Evolutionary conservation across 306 rosid species (phyloP), one percentile per base, ranked within the genome.

Genomic region (Canavalia ensiformis): DNA sequence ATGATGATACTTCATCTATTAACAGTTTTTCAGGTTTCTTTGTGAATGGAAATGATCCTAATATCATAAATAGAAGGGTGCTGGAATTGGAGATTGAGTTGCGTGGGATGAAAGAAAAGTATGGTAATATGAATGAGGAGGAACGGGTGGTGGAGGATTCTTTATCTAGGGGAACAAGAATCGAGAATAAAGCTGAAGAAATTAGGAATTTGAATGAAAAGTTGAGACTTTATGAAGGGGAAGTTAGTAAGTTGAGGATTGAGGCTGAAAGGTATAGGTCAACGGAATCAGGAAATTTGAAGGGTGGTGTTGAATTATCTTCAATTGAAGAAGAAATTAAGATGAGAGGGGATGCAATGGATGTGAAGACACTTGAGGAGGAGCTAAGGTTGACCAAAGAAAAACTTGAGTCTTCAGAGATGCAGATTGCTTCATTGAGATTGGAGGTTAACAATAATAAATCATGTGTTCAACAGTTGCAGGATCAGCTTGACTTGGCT

Each of bases 21-120:
- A 90, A 91, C 67, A 96, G 93, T 57, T 89, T 83, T 63, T 79
- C 93, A 0, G 83, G 80, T 41, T 66, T 79, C 44, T 88, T 74
- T 2, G 90, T 77, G 46, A 88, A 81, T 78, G 85, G 87, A 59
- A 80, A 79, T 68, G 95, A 91, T 60, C 86, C 39, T 8, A 67
- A 77, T 44, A 87, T 83, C 28, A 69, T 84, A 46, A 87, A 74
- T 35, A 91, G 89, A 84, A 95, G 86, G 89, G 82, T 89, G 39
- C n/a, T 91, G 58, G 97, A 95, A 30, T 86, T 95, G 88, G 99
- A 95, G 75, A 86, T 88, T 33, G 98, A 95, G 84, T 84, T 92
- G 8, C 90, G 91, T 8, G 93, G 87, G 74, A 81, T 70, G 59
- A 90, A 88, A 79, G 97, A 91, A 60, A 92, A 86, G 82, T 58